Percentiles rank a stretch among this genome's conserved stretches.
Conservation (phyloP, 2,329 filamentous ascomycete genomes). For the Colletotrichum lindemuthianum region DNA sequence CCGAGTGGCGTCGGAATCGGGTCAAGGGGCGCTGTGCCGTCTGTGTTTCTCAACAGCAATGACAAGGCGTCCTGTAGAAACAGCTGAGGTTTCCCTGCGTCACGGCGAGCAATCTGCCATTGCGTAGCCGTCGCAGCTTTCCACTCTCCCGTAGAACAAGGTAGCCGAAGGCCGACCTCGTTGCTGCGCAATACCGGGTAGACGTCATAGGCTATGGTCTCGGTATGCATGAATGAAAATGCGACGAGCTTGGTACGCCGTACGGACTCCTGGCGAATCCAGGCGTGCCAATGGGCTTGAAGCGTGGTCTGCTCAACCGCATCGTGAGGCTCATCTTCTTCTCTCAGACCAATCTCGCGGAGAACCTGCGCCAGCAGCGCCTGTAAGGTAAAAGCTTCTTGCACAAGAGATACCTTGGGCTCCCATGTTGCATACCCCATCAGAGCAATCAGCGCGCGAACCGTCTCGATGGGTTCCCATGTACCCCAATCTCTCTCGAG, state of each 20-base stretch:
- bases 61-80: constrained; percentile 50
- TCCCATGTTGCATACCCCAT: constrained; percentile 54
- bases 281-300: constrained; percentile 42
- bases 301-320: constrained; percentile 15
- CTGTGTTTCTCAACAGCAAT: constrained; percentile 43
- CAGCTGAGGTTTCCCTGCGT: constrained; percentile 46
- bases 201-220: constrained; percentile 51
- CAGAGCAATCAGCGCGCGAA: constrained; percentile 47
- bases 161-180: constrained; percentile 47
- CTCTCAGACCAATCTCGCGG: constrained; percentile 46
- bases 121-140: constrained; percentile 43
- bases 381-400: constrained; percentile 48
- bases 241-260: constrained; percentile 50
- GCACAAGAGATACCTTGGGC: constrained; percentile 43
- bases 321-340: constrained; percentile 37
- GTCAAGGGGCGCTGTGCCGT: constrained; percentile 42
- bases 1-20: constrained; percentile 50
- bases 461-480: constrained; percentile 46
- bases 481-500: constrained; percentile 32
- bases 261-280: constrained; percentile 46
- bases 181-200: constrained; percentile 49
- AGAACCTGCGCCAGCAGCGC: constrained; percentile 46
- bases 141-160: constrained; percentile 50
- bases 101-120: constrained; percentile 43
- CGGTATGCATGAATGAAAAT: constrained; percentile 51